A percentile compares a stretch with the other conserved stretches of the same genome.
Conservation (phyloP, 306 rosid genomes). For the Notholithocarpus densiflorus region DNA sequence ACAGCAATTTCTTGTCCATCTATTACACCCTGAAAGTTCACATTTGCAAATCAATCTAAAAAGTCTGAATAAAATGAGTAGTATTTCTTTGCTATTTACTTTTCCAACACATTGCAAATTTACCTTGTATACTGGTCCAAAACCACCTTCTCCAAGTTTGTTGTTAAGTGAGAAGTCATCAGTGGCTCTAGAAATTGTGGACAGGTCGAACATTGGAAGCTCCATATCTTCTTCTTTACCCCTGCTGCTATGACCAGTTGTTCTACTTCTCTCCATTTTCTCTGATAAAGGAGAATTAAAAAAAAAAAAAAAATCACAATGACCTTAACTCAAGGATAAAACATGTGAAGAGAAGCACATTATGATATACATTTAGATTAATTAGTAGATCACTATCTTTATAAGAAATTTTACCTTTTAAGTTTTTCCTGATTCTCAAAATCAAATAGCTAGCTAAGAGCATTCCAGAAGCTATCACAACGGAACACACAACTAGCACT, state of each 20-base stretch:
- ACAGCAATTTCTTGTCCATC: constrained; percentile 54
- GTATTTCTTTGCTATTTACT: not conserved
- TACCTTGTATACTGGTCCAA: constrained; percentile 57
- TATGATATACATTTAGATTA: too few species aligned
- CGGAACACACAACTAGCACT: constrained; percentile 12
- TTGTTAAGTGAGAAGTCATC: constrained; percentile 32
- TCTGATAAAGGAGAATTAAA: not conserved
- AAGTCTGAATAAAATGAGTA: not conserved
- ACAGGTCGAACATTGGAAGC: constrained; percentile 38
- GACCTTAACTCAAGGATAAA: not conserved
- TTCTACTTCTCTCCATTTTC: constrained; percentile 9
- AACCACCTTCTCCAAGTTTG: constrained; percentile 59
- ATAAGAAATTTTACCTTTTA: constrained; percentile 17
- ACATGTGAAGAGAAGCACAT: too few species aligned
- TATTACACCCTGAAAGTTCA: constrained; percentile 36
- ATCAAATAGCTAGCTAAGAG: constrained; percentile 21
- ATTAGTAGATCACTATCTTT: not conserved
- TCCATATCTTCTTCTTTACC: constrained; percentile 47
- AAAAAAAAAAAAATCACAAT: not conserved
- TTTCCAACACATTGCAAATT: not conserved
- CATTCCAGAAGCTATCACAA: constrained; percentile 12
- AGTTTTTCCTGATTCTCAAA: constrained; percentile 9
- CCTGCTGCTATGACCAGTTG: constrained; percentile 14
- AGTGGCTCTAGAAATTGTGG: constrained; percentile 43
- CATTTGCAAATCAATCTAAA: not conserved